phyloP scores from a whole-genome alignment of 129 eudicot species.

The Deinandra increscens region DNA sequence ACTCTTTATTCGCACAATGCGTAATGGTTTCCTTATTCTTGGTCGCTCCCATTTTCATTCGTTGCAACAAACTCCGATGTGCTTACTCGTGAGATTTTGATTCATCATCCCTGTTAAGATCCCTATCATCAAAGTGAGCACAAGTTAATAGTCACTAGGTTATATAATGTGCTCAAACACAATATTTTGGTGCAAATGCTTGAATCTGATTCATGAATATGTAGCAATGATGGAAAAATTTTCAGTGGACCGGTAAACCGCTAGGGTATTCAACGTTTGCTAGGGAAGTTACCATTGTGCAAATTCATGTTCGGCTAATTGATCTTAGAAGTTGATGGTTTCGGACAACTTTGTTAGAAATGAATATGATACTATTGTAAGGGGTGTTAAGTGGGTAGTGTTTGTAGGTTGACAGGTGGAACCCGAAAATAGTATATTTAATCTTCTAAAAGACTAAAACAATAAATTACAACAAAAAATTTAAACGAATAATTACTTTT shows the following conservation, averaged over 20 bases:
- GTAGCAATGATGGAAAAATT: slow-evolving; percentile 47
- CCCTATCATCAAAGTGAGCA: slow-evolving; percentile 62
- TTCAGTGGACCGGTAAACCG: slow-evolving; percentile 25
- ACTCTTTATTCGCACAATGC: slow-evolving; percentile 58
- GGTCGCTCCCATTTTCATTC: slow-evolving; percentile 59
- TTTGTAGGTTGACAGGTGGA: background rate
- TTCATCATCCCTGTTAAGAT: slow-evolving; percentile 60
- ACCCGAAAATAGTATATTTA: background rate
- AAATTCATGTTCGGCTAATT: slow-evolving; percentile 44
- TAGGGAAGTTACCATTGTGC: slow-evolving; percentile 60
- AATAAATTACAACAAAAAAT: too few relatives aligned
- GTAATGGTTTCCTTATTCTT: slow-evolving; percentile 87
- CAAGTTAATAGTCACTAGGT: slow-evolving; percentile 62
- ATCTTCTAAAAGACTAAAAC: too few relatives aligned
- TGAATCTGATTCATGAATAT: slow-evolving; percentile 52
- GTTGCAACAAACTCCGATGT: slow-evolving; percentile 73
- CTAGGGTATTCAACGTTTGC: too few relatives aligned
- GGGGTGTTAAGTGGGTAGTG: background rate
- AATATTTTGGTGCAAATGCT: slow-evolving; percentile 39
- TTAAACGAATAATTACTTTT: too few relatives aligned
- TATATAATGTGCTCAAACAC: slow-evolving; percentile 58
- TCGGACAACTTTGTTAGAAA: slow-evolving; percentile 55
- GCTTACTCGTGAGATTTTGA: slow-evolving; percentile 73
- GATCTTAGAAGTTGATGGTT: slow-evolving; percentile 36
- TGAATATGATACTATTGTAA: too few relatives aligned